Base-by-base conservation (phyloP, 768 basidiomycete species). In the Pilatotrama ljubarskyi region DNA sequence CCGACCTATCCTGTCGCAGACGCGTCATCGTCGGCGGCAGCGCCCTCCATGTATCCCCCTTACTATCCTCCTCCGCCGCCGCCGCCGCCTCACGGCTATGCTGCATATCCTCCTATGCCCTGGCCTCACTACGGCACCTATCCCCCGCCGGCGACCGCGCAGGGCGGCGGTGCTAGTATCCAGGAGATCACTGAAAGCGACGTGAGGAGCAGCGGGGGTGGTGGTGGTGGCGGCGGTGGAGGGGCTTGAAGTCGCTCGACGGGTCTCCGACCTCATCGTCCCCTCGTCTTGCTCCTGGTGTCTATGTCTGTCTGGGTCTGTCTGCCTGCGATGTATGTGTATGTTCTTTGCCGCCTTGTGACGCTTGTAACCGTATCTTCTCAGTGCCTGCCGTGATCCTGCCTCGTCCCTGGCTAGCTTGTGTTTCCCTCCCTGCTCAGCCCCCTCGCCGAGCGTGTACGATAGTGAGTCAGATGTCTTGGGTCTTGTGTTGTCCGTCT, bases 121-220 rank as follows among this genome's bases (percentile, higher is more conserved):
- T 64, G 63, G 66, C 56, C 58, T 10, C 55, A 40, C 25, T 63
- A 64, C 36, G 32, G 49, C 15, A 41, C 63, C 14, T 67, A 67
- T 43, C 29, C 61, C 8, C 63, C 63, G 18, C 51, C 52, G 13
- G 7, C 59, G 3, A 22, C 53, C 0, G 48, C 62, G 1, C 57
- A 25, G 10, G 10, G 58, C 3, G 29, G 55, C 15, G 48, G 44
- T 20, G 51, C 53, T 18, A 60, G 41, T 22, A 58, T 51, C 9
- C 48, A 55, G 40, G 61, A 64, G 46, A 63, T 63, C 47, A 37
- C 53, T n/a, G 62, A 59, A 36, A 63, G 62, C 54, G 58, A 59
- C 46, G 58, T 59, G 15, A 56, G 58, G 54, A 59, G 20, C 62
- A 59, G 58, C 49, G 54, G 48, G 4, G 44, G 48, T 35, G 53